Base-by-base conservation (phyloP, 2,329 filamentous ascomycete genomes). In the Aspergillus oerlinghausenensis region DNA sequence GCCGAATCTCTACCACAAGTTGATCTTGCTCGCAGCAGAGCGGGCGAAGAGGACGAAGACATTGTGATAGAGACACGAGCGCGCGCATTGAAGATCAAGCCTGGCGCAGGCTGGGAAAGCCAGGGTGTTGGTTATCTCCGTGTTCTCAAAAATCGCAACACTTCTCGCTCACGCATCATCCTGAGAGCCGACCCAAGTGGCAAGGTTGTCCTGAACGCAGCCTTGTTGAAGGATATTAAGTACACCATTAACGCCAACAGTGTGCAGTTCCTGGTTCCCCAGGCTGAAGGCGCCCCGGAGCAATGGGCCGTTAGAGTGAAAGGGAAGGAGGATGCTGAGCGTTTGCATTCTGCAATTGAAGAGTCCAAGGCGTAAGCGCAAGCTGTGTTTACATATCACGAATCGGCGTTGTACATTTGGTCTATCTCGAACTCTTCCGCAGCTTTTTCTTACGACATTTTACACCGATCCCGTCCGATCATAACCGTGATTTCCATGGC, bases 111-210 rank as follows among this genome's bases (percentile, higher is more conserved):
- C 1, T 95, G 89, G 89, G 77, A 80, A 29, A 85, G 82, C 0
- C 84, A 88, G 70, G 90, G 90, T 48, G 77, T 90, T 7, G 91
- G 91, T 0, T 82, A 84, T 10, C 76, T 92, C 52, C 86, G 88
- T 42, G 70, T 96, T 14, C 78, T 95, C 59, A 88, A 88, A 73
- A 82, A 93, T 76, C 88, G 89, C 70, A 80, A 81, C 17, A 89
- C 85, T 0, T 84, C 83, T 21, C 80, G 82, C 28, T 82, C 86
- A 3, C 84, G 90, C 43, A 76, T 94, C 49, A 75, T 95, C 21
- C 75, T 92, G 60, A 85, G 90, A 51, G 84, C 84, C n/a, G 88
- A 92, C 61, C 89, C 89, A 0, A 82, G 86, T 60, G 90, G 90
- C 17, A 83, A 88, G 42, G 79, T 93, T 49, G 82, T 88, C 3